These are phyloP conservation scores for Pseudofabraea citricarpa DNA, from an alignment of 2,329 filamentous ascomycete species.

Conservation along the genomic window DNA sequence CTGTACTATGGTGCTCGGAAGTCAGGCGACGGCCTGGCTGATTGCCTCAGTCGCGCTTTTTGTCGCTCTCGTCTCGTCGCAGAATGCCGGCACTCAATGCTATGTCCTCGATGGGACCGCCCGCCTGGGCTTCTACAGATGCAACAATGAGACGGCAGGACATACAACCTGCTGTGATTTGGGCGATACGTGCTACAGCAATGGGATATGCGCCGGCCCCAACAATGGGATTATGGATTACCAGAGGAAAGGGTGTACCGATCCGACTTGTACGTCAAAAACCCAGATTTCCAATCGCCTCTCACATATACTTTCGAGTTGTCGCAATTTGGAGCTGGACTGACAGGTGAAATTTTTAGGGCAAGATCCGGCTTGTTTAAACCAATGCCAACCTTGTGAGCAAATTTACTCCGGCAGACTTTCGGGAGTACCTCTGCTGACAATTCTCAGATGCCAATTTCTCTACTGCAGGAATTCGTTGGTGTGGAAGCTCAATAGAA, in stretches of 20 bases:
- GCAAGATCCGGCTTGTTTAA: conserved; percentile 16
- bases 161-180: conserved; percentile 14
- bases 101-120: conserved; percentile 16
- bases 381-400: conserved; percentile 17
- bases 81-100: conserved; percentile 8
- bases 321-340: too few species aligned
- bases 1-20: background rate
- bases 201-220: conserved; percentile 16
- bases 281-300: background rate
- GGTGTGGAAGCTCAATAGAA: conserved; percentile 13
- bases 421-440: background rate
- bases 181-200: conserved; percentile 18
- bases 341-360: conserved; percentile 1
- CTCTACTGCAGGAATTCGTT: conserved; percentile 16
- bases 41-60: background rate
- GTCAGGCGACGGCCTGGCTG: background rate
- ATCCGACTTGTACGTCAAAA: conserved; percentile 11
- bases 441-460: conserved; percentile 9
- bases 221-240: conserved; percentile 16
- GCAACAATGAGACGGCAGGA: conserved; percentile 17
- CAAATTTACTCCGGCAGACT: background rate
- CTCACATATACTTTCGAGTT: too few species aligned
- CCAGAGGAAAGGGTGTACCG: conserved; percentile 21
- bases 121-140: conserved; percentile 12
- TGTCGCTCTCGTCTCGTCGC: background rate